Conservation (phyloP, 2,329 filamentous ascomycete species). For the Cercospora brassicicola region DNA sequence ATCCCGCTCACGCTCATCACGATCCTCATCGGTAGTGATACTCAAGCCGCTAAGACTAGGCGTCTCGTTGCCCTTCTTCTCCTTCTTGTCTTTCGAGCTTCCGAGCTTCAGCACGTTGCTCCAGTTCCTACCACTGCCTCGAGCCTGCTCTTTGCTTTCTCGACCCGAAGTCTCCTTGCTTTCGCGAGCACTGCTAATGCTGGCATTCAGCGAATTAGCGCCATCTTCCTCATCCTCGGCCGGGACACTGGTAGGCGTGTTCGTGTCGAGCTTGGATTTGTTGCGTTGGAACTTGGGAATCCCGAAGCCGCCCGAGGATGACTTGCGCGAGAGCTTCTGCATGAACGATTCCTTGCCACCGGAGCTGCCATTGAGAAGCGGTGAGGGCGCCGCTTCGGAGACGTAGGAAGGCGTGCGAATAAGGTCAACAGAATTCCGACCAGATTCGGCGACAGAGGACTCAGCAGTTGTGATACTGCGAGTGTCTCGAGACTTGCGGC, state of each 20-base stretch:
- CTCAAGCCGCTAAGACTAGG: conserved; percentile 50
- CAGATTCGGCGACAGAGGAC: conserved; percentile 35
- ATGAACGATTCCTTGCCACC: conserved; percentile 50
- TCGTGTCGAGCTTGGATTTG: conserved; percentile 39
- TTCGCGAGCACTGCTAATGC: conserved; percentile 39
- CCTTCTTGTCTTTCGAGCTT: conserved; percentile 30
- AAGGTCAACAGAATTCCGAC: conserved; percentile 33
- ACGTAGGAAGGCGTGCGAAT: conserved; percentile 39
- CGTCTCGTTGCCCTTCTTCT: conserved; percentile 42
- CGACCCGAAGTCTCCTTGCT: conserved; percentile 26
- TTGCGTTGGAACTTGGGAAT: conserved; percentile 42
- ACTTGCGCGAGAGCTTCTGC: conserved; percentile 52
- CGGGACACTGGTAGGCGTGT: conserved; percentile 27
- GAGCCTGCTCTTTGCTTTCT: conserved; percentile 41
- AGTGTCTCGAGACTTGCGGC: conserved; percentile 46
- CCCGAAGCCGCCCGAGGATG: conserved; percentile 48
- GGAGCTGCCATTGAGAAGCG: conserved; percentile 36
- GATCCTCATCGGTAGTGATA: conserved; percentile 34
- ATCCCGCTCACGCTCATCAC: conserved; percentile 18
- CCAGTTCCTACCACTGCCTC: conserved; percentile 46
- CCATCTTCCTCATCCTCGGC: conserved; percentile 43
- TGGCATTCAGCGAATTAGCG: conserved; percentile 30
- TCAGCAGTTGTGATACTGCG: conserved; percentile 41
- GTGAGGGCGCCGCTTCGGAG: conserved; percentile 43
- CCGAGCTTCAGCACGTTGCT: conserved; percentile 48